Evolutionary conservation across 352 stramenopile genomes (phyloP).

Genomic region (Plasmopara muralis): DNA sequence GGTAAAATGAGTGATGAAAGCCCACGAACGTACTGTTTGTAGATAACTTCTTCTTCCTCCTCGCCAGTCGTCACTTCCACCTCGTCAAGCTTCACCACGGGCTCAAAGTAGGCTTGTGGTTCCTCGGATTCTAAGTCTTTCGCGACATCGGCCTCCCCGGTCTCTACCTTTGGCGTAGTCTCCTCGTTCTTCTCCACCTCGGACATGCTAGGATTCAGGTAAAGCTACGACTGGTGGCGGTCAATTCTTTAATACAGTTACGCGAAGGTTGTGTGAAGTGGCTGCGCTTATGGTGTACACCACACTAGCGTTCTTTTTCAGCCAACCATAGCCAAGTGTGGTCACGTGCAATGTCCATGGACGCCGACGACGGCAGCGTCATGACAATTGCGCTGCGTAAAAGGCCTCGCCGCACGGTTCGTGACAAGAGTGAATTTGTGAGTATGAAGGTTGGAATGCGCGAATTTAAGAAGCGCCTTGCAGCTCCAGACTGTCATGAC

Average conservation of each 20-base stretch:
- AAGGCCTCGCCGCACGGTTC: conserved; percentile 20
- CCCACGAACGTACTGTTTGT: conserved; percentile 67
- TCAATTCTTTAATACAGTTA: too few relatives aligned
- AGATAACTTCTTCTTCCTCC: conserved; percentile 95
- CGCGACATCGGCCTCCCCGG: conserved; percentile 34
- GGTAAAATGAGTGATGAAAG: neutral
- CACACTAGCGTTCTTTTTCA: conserved; percentile 5
- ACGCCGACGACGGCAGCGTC: conserved; percentile 11
- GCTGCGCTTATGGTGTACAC: neutral
- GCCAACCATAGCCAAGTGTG: neutral
- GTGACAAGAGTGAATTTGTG: conserved; percentile 63
- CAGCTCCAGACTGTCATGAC: neutral
- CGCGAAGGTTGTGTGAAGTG: too few relatives aligned
- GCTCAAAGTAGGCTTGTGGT: conserved; percentile 85
- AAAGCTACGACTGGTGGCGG: conserved; percentile 15
- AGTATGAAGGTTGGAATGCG: conserved; percentile 67
- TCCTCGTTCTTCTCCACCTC: conserved; percentile 70
- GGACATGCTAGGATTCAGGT: conserved; percentile 27
- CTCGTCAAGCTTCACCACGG: conserved; percentile 84
- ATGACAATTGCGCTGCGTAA: conserved; percentile 23
- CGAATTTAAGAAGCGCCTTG: conserved; percentile 56
- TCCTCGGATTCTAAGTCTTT: conserved; percentile 78
- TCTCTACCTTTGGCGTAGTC: conserved; percentile 54
- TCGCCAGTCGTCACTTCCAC: conserved; percentile 97
- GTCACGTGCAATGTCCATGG: conserved; percentile 7